Percentiles rank a stretch among this genome's conserved stretches.
Evolutionary conservation across 1,284 basidiomycete genomes (phyloP).

Genomic region (Irpex sp.): DNA sequence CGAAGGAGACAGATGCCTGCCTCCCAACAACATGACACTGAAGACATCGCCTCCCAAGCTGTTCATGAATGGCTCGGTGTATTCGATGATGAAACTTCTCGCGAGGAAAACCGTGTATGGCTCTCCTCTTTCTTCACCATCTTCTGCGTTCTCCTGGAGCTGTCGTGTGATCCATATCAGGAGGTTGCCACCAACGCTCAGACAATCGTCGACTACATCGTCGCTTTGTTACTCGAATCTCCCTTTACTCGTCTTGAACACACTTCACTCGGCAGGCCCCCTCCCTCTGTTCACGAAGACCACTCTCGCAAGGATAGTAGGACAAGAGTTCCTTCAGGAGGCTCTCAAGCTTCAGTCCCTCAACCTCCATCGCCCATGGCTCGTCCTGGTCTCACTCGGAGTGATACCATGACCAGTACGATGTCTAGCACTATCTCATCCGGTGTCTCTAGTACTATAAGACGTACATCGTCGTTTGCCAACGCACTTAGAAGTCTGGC

Average conservation of each 20-base stretch:
- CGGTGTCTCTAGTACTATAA: slow-evolving; percentile 63
- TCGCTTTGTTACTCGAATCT: slow-evolving; percentile 85
- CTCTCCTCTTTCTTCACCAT: slow-evolving; percentile 92
- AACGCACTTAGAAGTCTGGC: slow-evolving; percentile 79
- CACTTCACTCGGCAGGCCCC: slow-evolving; percentile 55
- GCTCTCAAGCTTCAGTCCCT: slow-evolving; percentile 38
- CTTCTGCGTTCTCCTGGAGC: slow-evolving; percentile 85
- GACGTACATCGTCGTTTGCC: slow-evolving; percentile 82
- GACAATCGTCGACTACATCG: slow-evolving; percentile 90
- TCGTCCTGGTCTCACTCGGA: slow-evolving; percentile 49
- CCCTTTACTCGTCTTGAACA: slow-evolving; percentile 76
- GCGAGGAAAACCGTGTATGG: slow-evolving; percentile 81
- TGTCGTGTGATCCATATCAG: slow-evolving; percentile 90
- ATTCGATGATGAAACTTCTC: slow-evolving; percentile 61
- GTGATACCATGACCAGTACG: slow-evolving; percentile 49
- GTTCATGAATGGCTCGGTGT: slow-evolving; percentile 75
- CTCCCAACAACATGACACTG: slow-evolving; percentile 46
- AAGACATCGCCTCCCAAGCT: slow-evolving; percentile 65
- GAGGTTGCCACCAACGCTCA: slow-evolving; percentile 91
- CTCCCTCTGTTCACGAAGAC: slow-evolving; percentile 33
- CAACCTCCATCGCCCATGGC: slow-evolving; percentile 35
- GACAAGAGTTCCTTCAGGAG: slow-evolving; percentile 51
- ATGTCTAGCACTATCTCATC: slow-evolving; percentile 46
- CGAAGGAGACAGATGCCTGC: slow-evolving; percentile 42
- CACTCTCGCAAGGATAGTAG: slow-evolving; percentile 27